Evolutionary conservation across 2,329 filamentous ascomycete genomes (phyloP), one percentile per base, ranked within the genome.

Genomic region (Pseudocercospora macadamiae): DNA sequence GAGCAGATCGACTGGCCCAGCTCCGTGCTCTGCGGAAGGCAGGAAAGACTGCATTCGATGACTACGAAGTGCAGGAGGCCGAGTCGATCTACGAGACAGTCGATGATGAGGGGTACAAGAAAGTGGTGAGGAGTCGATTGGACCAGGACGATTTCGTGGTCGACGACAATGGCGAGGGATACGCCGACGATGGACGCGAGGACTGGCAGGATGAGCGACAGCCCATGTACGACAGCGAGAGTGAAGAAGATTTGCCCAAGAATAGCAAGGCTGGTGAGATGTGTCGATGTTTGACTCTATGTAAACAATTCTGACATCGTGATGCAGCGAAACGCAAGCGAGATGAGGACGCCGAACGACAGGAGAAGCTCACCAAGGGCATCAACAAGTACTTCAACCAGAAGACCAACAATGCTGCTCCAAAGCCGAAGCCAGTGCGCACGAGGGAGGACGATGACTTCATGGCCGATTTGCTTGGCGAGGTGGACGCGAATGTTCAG

Each of bases 121-220:
- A 96, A 74, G 89, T 97, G 66, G 92, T 99, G 12, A 86, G 95
- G 39, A 86, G 89, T 56, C 88, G 95, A 47, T 82, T 99, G 52
- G 90, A 97, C 71, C 83, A 96, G 70, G 95, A 99, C 69, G 95
- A 99, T 77, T 99, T 99, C 71, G 93, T 99, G 53, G 93, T 99
- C 60, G 95, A 97, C 79, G 95, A 99, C 78, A 96, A 97, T 79
- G 93, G 93, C 71, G 91, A 93, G 73, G 93, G 95, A 34, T 99
- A 99, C 71, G 93, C 91, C 65, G 93, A 97, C 73, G 95, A 97
- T 72, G 95, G 95, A 61, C 88, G 95, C 55, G 93, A 96, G 77
- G 95, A 97, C 69, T 93, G 93, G 93, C 87, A 93, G 75, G 85
- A 89, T 68, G 83, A 88, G 64, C 80, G 82, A 65, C 82, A 82